Evolutionary conservation across 495 filamentous ascomycete species (phyloP).

Genomic region (Oidiodendron maius): DNA sequence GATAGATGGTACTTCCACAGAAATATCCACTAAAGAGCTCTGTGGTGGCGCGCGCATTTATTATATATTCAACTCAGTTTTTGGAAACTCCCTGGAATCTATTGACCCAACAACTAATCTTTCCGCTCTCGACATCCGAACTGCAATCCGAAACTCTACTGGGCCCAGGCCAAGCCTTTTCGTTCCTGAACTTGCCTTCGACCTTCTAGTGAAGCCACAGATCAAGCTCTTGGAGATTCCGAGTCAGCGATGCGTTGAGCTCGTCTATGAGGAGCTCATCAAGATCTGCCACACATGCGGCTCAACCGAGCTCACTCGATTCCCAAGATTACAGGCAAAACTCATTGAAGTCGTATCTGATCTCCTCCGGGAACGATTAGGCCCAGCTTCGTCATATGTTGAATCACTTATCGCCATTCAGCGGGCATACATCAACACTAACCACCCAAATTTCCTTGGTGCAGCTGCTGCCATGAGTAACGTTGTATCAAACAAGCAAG

Average conservation of each 20-base stretch:
- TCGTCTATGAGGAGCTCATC: conserved; percentile 98
- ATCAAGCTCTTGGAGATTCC: conserved; percentile 96
- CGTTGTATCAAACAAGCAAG: conserved; percentile 88
- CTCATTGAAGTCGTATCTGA: conserved; percentile 98
- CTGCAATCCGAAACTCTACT: conserved; percentile 96
- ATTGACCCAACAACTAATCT: conserved; percentile 95
- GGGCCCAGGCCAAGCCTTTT: conserved; percentile 93
- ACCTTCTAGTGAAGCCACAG: conserved; percentile 95
- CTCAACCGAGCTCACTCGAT: conserved; percentile 84
- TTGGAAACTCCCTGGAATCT: conserved; percentile 91
- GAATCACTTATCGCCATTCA: conserved; percentile 97
- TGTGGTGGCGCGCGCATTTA: conserved; percentile 97
- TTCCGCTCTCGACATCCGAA: conserved; percentile 93
- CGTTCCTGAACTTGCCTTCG: conserved; percentile 95
- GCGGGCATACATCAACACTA: conserved; percentile 98
- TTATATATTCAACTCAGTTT: conserved; percentile 99
- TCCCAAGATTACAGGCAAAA: conserved; percentile 90
- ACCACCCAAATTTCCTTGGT: conserved; percentile 97
- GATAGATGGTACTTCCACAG: conserved; percentile 95
- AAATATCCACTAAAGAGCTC: conserved; percentile 97
- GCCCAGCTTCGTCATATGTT: conserved; percentile 83
- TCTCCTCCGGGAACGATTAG: conserved; percentile 84
- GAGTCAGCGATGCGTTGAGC: conserved; percentile 91
- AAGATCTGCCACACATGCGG: conserved; percentile 99
- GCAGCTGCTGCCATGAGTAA: conserved; percentile 97